These are phyloP conservation scores for Botryotinia narcissicola DNA, from an alignment of 2,329 filamentous ascomycete genomes.

Conservation along the genomic window DNA sequence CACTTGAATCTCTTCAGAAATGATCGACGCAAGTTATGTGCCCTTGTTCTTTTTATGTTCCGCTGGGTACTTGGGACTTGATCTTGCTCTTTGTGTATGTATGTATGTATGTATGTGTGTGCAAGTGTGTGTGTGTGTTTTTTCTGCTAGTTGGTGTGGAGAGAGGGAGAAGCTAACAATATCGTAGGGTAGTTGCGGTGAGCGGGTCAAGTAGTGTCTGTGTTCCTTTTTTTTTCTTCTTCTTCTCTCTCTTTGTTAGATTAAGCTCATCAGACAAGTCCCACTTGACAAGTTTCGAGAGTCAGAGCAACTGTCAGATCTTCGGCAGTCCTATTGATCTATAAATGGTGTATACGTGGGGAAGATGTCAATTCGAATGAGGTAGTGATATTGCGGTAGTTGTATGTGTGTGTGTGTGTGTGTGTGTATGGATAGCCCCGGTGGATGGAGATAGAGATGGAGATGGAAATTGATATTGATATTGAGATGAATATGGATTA, in stretches of 20 bases:
- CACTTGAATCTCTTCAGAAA: slow-evolving; percentile 29
- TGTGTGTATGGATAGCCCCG: background rate
- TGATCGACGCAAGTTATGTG: slow-evolving; percentile 30
- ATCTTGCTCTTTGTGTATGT: slow-evolving; percentile 14
- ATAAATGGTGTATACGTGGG: slow-evolving; percentile 21
- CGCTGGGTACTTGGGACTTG: slow-evolving; percentile 19
- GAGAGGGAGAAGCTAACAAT: slow-evolving; percentile 2
- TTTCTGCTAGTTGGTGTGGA: slow-evolving; percentile 19
- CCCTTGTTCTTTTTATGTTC: slow-evolving; percentile 22
- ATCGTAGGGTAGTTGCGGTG: slow-evolving; percentile 14
- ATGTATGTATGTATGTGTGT: background rate
- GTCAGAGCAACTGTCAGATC: slow-evolving; percentile 29
- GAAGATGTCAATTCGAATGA: slow-evolving; percentile 19
- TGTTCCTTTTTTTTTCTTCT: background rate
- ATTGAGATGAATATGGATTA: background rate
- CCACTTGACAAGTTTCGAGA: slow-evolving; percentile 25
- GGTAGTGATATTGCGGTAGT: slow-evolving; percentile 4
- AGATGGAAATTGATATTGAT: background rate
- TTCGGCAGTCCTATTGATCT: slow-evolving; percentile 30
- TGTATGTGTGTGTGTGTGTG: no score
- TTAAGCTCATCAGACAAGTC: slow-evolving; percentile 32
- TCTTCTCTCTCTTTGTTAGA: slow-evolving; percentile 22
- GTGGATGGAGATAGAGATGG: background rate
- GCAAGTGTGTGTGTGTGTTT: background rate
- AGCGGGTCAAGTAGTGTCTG: slow-evolving; percentile 11